Conservation (phyloP, 1,284 basidiomycete species). For the Spongiforma sp. region DNA sequence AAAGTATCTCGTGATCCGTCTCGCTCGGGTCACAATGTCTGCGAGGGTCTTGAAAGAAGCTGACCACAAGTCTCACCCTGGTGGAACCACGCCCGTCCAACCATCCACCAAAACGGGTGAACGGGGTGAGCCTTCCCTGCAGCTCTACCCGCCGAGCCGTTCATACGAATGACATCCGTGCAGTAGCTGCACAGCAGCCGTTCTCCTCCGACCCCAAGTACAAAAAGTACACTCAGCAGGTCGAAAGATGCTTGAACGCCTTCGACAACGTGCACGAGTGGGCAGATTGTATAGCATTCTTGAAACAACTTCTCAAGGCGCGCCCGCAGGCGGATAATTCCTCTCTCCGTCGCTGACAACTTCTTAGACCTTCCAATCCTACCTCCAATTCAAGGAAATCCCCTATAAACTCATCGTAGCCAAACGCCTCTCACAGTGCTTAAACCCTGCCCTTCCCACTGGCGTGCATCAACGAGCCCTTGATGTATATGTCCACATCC, state of each 20-base stretch:
- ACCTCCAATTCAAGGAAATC: conserved; percentile 93
- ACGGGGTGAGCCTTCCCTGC: conserved; percentile 48
- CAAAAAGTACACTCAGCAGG: conserved; percentile 91
- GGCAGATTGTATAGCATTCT: conserved; percentile 99
- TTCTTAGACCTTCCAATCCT: conserved; percentile 85
- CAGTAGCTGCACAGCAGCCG: conserved; percentile 52
- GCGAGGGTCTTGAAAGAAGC: conserved; percentile 27
- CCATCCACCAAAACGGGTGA: conserved; percentile 46
- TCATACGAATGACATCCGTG: conserved; percentile 4
- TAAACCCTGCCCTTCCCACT: conserved; percentile 96
- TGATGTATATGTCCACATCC: conserved; percentile 94
- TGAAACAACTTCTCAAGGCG: conserved; percentile 93
- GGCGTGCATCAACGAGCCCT: conserved; percentile 97
- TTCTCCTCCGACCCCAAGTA: conserved; percentile 90
- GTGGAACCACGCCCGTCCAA: conserved; percentile 36
- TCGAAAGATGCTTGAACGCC: conserved; percentile 91
- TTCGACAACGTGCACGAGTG: conserved; percentile 99
- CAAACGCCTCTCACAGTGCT: conserved; percentile 94
- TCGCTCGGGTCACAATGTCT: conserved; percentile 26
- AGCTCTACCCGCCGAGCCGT: conserved; percentile 2
- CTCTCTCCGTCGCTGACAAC: conserved; percentile 1
- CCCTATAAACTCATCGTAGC: conserved; percentile 94
- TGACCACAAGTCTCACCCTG: conserved; percentile 18
- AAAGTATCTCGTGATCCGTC: conserved; percentile 20
- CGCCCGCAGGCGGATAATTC: conserved; percentile 1